Evolutionary conservation across 2,329 filamentous ascomycete species (phyloP), one percentile per base, ranked within the genome.

Genomic region (Penicillium sp.): DNA sequence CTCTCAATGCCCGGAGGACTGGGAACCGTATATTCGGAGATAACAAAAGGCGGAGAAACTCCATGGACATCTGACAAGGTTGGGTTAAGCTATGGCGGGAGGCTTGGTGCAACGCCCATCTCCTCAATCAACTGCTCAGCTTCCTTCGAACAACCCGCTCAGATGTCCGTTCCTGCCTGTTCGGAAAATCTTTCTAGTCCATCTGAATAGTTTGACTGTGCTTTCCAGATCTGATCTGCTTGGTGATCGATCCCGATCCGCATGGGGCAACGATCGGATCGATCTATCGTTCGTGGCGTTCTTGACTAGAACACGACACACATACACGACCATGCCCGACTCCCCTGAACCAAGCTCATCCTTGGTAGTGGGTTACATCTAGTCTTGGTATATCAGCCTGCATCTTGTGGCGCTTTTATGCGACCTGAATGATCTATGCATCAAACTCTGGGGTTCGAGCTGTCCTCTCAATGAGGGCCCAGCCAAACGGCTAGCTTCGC

Each of bases 181-280:
- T 28, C 4, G 13, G 13, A 19, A 6, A 28, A 4, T 33, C 28
- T 35, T 51, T 51, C 11, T 33, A 33, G 5, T n/a, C 22, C 28
- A n/a, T 11, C 16, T 14, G 13, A 16, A 13, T 10, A 8, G 46
- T 49, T 28, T 59, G 48, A n/a, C 40, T 28, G 52, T 38, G 37
- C 35, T 45, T 52, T 22, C 46, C 52, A 38, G 55, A 58, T 56
- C 56, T 52, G n/a, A 22, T 30, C 45, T 33, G 46, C 52, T 40
- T 37, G 10, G 43, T 45, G 48, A 51, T 26, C 55, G 60, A 62
- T 58, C 60, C 42, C 60, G 62, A 63, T 63, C 62, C 57, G 55
- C 60, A 45, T 55, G 40, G 52, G 43, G 19, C 60, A 46, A 40
- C 52, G 49, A 56, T 55, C 58, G 45, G 60, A 57, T 46, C 55